Base-by-base conservation (phyloP, 2,329 filamentous ascomycete species). In the Aureobasidium sp. region DNA sequence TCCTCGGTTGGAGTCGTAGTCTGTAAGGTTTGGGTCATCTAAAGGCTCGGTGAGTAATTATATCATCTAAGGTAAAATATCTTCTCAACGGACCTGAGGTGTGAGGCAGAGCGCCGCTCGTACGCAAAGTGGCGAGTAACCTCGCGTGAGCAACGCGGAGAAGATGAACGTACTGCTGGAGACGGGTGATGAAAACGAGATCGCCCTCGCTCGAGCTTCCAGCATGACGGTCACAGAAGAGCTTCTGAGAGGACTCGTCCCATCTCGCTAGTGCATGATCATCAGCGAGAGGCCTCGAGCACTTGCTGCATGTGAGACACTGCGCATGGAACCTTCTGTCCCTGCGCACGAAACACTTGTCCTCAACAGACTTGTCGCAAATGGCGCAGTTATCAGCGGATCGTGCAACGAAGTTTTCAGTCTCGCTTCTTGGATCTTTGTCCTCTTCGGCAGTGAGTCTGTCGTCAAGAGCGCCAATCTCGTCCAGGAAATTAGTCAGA, bases 81-180 rank as follows among this genome's bases (percentile, higher is more conserved):
- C 49, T 37, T 45, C 34, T 47, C 17, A 58, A 72, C 77, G 71
- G 80, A 84, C 82, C 82, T 64, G 86, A 84, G 41, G 86, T 85
- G 64, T 87, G 86, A 61, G 91, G 87, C 51, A 97, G 77, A 29
- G 90, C 89, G 62, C 92, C 92, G 67, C 86, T 94, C 67, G 82
- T 89, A 66, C 91, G 86, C 37, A 99, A 82, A 34, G 95, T 96
- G 48, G 93, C 89, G 64, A 99, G 80, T 27, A 99, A 81, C 62
- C 94, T 83, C 27, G 94, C 94, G 67, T 99, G 83, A 20, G 94
- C 94, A 25, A 99, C 94, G 69, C 90, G 86, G 44, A 99, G 81
- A 22, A 99, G 79, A 74, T 97, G 97, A 6, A 97, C 87, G 72
- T 96, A 99, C 77, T 99, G 93, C 71, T 94, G 88, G 61, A 99